Evolutionary conservation across 768 basidiomycete species (phyloP).

Genomic region (Boletus eberwhitei): DNA sequence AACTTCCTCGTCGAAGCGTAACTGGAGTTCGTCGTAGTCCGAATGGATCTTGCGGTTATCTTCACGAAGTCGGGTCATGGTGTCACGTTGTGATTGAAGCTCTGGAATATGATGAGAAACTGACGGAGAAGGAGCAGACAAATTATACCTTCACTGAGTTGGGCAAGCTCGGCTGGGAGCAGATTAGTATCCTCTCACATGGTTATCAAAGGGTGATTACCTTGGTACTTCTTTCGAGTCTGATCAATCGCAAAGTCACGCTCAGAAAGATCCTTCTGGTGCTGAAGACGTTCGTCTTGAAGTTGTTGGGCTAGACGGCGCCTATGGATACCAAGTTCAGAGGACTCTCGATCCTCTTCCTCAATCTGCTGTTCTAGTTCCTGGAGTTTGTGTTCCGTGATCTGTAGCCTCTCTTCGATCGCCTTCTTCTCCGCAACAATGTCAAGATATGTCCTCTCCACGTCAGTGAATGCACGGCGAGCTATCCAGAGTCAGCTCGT

Average conservation of each 20-base stretch:
- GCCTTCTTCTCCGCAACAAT: slow-evolving; percentile 50
- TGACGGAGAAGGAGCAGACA: neutral
- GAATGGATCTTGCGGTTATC: slow-evolving; percentile 77
- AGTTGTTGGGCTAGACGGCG: slow-evolving; percentile 72
- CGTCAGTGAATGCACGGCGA: slow-evolving; percentile 56
- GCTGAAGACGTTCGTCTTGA: slow-evolving; percentile 73
- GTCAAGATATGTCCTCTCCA: slow-evolving; percentile 56
- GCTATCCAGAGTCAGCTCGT: slow-evolving; percentile 37
- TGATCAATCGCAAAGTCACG: slow-evolving; percentile 77
- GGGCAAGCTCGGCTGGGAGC: slow-evolving; percentile 64
- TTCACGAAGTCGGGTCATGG: slow-evolving; percentile 71
- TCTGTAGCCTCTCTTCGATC: slow-evolving; percentile 45
- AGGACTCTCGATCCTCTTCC: slow-evolving; percentile 63
- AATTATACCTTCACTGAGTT: slow-evolving; percentile 68
- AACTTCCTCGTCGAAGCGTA: slow-evolving; percentile 73
- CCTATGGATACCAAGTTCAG: slow-evolving; percentile 61
- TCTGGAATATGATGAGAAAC: slow-evolving; percentile 40
- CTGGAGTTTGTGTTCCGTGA: slow-evolving; percentile 49
- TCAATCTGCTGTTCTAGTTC: slow-evolving; percentile 65
- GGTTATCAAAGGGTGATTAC: slow-evolving; percentile 33
- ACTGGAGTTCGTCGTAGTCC: slow-evolving; percentile 71
- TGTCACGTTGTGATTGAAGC: slow-evolving; percentile 74
- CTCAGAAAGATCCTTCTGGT: slow-evolving; percentile 77
- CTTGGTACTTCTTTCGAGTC: slow-evolving; percentile 84
- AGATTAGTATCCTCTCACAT: slow-evolving; percentile 5